phyloP scores from a whole-genome alignment of 1,284 basidiomycete genomes.

The Trichosporon sp. region DNA sequence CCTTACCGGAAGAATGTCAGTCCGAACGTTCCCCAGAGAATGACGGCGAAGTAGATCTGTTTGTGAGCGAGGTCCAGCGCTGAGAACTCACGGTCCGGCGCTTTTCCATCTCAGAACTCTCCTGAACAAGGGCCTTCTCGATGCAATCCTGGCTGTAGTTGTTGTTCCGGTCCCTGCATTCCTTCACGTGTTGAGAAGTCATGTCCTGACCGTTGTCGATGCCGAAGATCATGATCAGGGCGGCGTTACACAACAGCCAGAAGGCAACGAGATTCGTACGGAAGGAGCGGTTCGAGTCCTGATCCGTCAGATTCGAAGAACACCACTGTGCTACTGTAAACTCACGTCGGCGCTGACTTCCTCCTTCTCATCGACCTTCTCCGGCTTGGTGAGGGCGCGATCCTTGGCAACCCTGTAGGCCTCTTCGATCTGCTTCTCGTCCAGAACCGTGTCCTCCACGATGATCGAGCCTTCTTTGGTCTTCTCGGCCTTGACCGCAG shows the following conservation, averaged over 20 bases:
- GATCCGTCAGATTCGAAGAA: background rate
- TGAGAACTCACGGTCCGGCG: slow-evolving; percentile 27
- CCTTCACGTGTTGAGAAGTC: slow-evolving; percentile 39
- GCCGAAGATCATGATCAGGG: slow-evolving; percentile 77
- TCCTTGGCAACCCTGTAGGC: slow-evolving; percentile 91
- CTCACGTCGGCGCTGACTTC: slow-evolving; percentile 78
- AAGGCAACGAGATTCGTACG: slow-evolving; percentile 80
- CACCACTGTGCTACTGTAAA: background rate
- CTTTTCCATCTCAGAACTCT: slow-evolving; percentile 59
- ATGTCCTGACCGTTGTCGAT: slow-evolving; percentile 73
- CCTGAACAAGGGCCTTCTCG: slow-evolving; percentile 39
- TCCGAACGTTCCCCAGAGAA: slow-evolving; percentile 86
- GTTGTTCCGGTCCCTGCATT: slow-evolving; percentile 37
- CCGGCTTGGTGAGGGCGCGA: slow-evolving; percentile 82
- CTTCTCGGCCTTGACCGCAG: slow-evolving; percentile 83
- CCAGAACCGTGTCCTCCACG: slow-evolving; percentile 66
- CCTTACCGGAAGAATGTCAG: slow-evolving; percentile 72
- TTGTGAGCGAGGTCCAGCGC: slow-evolving; percentile 32
- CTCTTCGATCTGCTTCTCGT: slow-evolving; percentile 80
- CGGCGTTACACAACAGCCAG: slow-evolving; percentile 85
- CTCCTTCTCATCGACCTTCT: slow-evolving; percentile 67
- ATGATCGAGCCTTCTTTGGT: slow-evolving; percentile 65
- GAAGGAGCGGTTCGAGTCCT: slow-evolving; percentile 90
- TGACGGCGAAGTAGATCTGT: slow-evolving; percentile 71
- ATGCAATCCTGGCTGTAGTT: slow-evolving; percentile 34